Conservation (phyloP, 352 stramenopile genomes). For the Phytophthora lateralis region DNA sequence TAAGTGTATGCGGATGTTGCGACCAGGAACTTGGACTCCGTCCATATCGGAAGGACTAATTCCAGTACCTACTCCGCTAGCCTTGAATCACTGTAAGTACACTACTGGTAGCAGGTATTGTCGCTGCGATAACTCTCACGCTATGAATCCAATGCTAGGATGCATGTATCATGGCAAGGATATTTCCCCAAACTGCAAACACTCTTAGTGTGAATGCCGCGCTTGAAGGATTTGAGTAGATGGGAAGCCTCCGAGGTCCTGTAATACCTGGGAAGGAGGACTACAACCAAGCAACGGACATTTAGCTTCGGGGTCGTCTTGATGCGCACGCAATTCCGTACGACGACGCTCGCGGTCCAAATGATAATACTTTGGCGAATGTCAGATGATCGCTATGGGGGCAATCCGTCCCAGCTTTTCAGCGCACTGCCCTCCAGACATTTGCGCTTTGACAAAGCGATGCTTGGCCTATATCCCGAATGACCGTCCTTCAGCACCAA, state of each 20-base stretch:
- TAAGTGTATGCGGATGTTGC: too few relatives aligned
- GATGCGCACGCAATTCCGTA: conserved; percentile 45
- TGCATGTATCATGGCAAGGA: too few relatives aligned
- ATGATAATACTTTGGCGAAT: conserved; percentile 36
- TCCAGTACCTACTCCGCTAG: too few relatives aligned
- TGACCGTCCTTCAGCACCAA: conserved; percentile 40
- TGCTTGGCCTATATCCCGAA: conserved; percentile 42
- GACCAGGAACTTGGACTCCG: too few relatives aligned
- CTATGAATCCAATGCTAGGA: too few relatives aligned
- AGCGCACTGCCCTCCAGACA: conserved; percentile 11
- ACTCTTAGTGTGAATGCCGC: too few relatives aligned
- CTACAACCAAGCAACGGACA: conserved; percentile 31
- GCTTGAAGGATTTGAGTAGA: not conserved
- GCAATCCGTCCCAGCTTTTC: conserved; percentile 25
- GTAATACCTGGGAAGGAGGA: conserved; percentile 17
- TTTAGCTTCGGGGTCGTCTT: conserved; percentile 47
- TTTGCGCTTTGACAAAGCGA: conserved; percentile 35
- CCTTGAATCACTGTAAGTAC: too few relatives aligned
- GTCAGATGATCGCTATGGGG: conserved; percentile 45
- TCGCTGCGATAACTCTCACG: too few relatives aligned
- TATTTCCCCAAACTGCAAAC: too few relatives aligned
- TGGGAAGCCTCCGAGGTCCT: conserved; percentile 37
- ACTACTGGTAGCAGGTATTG: too few relatives aligned
- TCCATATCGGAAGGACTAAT: too few relatives aligned
- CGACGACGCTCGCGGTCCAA: conserved; percentile 25